Evolutionary conservation across 345 rosid genomes (phyloP), one percentile per base, ranked within the genome.

Genomic region (Raphanus sativus): DNA sequence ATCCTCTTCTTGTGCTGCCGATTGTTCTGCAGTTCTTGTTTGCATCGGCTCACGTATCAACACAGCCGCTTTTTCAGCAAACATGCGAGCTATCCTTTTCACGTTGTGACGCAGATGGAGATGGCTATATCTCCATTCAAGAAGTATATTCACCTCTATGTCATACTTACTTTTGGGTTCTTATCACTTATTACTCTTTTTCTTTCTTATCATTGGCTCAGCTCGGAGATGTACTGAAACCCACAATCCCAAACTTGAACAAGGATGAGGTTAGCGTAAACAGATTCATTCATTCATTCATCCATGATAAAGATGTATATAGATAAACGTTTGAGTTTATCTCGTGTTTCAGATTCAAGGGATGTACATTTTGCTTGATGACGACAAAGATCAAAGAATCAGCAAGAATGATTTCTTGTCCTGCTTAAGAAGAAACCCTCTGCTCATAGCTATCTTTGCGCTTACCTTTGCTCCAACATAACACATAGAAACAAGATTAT

Each of bases 1-100:
- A 15, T 65, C 30, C 4, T 62, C 29, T 11, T 66, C 77, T 78
- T 42, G 10, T 72, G 48, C 33, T 72, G 48, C 33, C 65, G 56
- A 55, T 69, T 74, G 73, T 63, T 75, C 75, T 81, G 85, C 89
- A 95, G 99, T 95, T 86, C 85, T 84, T 95, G 81, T 92, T 76
- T 83, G 98, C 87, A 32, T 89, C 96, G 29, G 94, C 87, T 48
- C 89, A 91, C 62, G 88, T 95, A 73, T 77, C 85, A 87, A 88
- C 76, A 62, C 93, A 70, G 62, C 96, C 96, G 0, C 74, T 77
- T 42, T 95, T 95, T 81, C 76, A 74, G 71, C 89, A 84, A 82
- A 84, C 88, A 62, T 89, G 98, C 72, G 97, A 89, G 36, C 78
- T 73, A 71, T 89, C 89, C 13, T 90, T 89, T 80, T 74, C 84